These are phyloP conservation scores for Chrysoporthe austroafricana DNA, from an alignment of 2,329 filamentous ascomycete genomes.

Conservation along the genomic window DNA sequence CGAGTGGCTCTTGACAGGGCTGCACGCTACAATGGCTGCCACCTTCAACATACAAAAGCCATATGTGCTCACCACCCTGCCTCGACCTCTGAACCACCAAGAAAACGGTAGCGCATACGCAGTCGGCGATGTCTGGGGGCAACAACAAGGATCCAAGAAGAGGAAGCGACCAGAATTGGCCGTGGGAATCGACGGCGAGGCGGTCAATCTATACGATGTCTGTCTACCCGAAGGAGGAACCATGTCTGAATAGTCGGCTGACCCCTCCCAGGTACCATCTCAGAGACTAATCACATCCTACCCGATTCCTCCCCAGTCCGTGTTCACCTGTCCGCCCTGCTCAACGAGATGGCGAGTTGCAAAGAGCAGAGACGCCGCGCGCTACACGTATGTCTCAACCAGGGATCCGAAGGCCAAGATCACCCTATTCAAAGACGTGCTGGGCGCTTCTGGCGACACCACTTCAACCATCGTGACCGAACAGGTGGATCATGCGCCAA, in stretches of 20 bases:
- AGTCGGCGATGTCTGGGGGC: constrained; percentile 65
- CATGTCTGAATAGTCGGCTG: constrained; percentile 20
- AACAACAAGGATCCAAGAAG: constrained; percentile 60
- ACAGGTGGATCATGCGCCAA: constrained; percentile 44
- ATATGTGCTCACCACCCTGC: constrained; percentile 64
- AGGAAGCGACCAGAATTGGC: constrained; percentile 66
- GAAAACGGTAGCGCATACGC: constrained; percentile 53
- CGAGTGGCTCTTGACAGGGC: constrained; percentile 2
- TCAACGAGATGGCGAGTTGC: constrained; percentile 59
- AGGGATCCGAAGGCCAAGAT: constrained; percentile 54
- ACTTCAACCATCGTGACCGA: constrained; percentile 54
- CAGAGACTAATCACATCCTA: constrained; percentile 68
- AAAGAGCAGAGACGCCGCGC: constrained; percentile 51
- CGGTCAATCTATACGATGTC: constrained; percentile 69
- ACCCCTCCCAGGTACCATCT: constrained; percentile 56
- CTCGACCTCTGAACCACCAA: constrained; percentile 57
- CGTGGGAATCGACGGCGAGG: constrained; percentile 67
- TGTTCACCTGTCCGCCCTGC: constrained; percentile 64
- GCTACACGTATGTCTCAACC: constrained; percentile 66
- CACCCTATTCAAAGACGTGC: constrained; percentile 62
- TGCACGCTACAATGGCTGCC: constrained; percentile 51
- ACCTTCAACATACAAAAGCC: constrained; percentile 67
- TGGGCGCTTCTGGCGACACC: constrained; percentile 55
- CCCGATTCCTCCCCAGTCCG: constrained; percentile 66
- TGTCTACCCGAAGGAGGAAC: constrained; percentile 33